These are phyloP conservation scores for Thraustotheca clavata DNA, from an alignment of 352 stramenopile species.

Conservation along the genomic window DNA sequence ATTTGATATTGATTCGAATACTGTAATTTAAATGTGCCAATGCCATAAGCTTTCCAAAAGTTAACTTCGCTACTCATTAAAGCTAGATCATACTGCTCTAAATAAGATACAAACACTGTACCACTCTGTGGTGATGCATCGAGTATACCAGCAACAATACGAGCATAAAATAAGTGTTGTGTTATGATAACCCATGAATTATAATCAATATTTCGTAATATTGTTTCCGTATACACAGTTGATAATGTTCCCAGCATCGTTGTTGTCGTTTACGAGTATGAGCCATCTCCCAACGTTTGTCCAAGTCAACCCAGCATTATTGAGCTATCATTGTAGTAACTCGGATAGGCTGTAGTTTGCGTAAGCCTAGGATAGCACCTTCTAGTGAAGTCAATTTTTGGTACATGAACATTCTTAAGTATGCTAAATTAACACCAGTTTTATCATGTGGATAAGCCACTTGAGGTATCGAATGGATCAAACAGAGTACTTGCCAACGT, in stretches of 20 bases:
- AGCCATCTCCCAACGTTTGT: slow-evolving; percentile 1
- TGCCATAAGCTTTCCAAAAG: no score
- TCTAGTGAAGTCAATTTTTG: neutral
- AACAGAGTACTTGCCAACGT: neutral
- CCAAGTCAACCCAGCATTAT: slow-evolving; percentile 17
- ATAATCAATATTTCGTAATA: slow-evolving; percentile 4
- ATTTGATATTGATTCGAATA: slow-evolving; percentile 1
- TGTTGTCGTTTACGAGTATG: neutral
- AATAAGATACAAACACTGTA: no score
- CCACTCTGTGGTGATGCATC: neutral
- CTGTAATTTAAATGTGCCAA: slow-evolving; percentile 1
- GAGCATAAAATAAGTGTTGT: neutral
- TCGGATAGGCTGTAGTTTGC: neutral
- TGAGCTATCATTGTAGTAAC: neutral
- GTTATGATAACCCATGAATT: neutral
- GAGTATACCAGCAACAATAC: neutral
- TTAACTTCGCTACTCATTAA: no score
- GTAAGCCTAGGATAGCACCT: neutral
- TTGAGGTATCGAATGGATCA: no score
- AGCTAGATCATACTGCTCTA: no score
- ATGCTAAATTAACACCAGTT: neutral
- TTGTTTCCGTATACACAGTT: neutral
- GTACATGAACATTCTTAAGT: neutral
- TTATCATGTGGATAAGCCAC: neutral
- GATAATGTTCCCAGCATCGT: neutral